Evolutionary conservation across 176 grass and related monocot species (phyloP), one percentile per base, ranked within the genome.

Genomic region (Ensete glaucum): DNA sequence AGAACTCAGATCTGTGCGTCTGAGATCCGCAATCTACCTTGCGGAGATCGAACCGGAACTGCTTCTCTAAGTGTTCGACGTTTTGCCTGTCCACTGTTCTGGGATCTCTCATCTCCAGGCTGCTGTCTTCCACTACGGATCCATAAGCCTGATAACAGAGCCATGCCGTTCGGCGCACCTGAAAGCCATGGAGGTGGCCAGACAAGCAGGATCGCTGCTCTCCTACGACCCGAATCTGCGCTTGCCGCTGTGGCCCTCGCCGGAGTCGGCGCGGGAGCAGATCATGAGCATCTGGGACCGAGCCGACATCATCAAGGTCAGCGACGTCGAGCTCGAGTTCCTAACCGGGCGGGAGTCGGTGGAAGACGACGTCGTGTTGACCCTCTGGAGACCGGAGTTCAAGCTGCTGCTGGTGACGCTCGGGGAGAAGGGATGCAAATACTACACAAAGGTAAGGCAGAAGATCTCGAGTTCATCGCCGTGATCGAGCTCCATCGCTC

Each of bases 321-420:
- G 71, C 53, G 71, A 73, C 21, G 71, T 73, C n/a, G 71, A 73
- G 71, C 71, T 73, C 71, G 71, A 73, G 71, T 73, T 73, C 71
- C 53, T 73, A 16, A 73, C 71, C 20, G 71, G 71, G 22, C 54
- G 9, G 22, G 71, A 73, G 13, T 55, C 71, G 11, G 71, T 73
- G 22, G 71, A 73, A 23, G 71, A 73, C 71, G 71, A 73, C 52
- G 71, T 73, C 22, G 71, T 73, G 20, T 2, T 73, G 71, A 73
- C 71, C 1, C 71, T 73, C 21, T 73, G 71, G 71, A 20, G 71
- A 21, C 71, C 71, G 21, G 21, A 24, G 71, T 73, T 73, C 72
- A 74, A 74, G 52, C 52, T 74, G 27, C 22, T 74, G 52, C 22
- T 74, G 21, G 72, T 74, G 23, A 74, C 72, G 13, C 72, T 74